A percentile compares a stretch with the other conserved stretches of the same genome.
These are phyloP conservation scores for Globomyces pollinis-pini DNA, from an alignment of 192 early-diverging fungal species.

Conservation along the genomic window DNA sequence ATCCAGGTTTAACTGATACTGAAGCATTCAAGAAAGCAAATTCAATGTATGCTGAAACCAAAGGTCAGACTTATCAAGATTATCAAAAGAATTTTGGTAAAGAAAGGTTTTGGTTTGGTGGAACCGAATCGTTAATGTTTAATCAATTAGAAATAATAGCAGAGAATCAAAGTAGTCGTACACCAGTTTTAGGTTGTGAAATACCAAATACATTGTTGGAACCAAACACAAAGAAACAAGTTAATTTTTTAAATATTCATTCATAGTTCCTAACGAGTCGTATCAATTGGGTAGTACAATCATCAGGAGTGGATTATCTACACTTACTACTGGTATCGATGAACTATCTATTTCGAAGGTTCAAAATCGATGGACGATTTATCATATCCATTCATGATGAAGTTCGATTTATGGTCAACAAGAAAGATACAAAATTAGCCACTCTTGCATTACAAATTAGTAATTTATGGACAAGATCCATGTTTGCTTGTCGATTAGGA, in stretches of 20 bases:
- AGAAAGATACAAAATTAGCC: conserved; percentile 63
- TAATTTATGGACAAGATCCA: conserved; percentile 85
- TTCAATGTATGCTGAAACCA: conserved; percentile 71
- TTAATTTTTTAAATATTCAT: conserved; percentile 14
- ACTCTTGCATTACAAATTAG: conserved; percentile 82
- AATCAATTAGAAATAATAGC: conserved; percentile 84
- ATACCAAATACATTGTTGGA: conserved; percentile 78
- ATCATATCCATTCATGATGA: conserved; percentile 93
- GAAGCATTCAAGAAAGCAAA: conserved; percentile 60
- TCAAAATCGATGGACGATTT: conserved; percentile 75
- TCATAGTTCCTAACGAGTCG: conserved; percentile 76
- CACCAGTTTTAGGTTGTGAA: conserved; percentile 78
- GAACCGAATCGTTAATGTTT: conserved; percentile 91
- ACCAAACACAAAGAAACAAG: conserved; percentile 25
- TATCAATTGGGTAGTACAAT: conserved; percentile 97
- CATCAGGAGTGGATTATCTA: conserved; percentile 94
- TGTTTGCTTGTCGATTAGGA: conserved; percentile 80
- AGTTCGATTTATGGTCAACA: conserved; percentile 76
- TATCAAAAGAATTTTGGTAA: conserved; percentile 8
- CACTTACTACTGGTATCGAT: conserved; percentile 85
- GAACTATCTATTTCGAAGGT: conserved; percentile 68
- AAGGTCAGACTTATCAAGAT: conserved; percentile 55
- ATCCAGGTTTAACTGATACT: conserved; percentile 55
- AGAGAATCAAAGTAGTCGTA: conserved; percentile 57
- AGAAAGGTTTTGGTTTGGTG: conserved; percentile 71